Percentiles rank a stretch among this genome's conserved stretches.
phyloP scores from a whole-genome alignment of 1,139 yeast species.

The Geotrichum citri-aurantii region DNA sequence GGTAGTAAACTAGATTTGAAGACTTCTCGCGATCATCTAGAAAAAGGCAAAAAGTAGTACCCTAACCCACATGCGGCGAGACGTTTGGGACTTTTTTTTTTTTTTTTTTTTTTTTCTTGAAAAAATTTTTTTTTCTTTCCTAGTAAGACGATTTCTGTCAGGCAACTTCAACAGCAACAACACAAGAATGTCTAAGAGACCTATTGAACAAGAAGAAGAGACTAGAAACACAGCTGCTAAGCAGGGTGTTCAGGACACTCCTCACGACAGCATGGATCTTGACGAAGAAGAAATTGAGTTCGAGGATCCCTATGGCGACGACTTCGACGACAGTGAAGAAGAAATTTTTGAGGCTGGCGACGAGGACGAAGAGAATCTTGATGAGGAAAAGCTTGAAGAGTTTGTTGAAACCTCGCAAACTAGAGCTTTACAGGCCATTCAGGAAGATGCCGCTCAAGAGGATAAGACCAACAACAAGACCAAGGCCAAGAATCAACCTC shows the following conservation, averaged over 20 bases:
- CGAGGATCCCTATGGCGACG: constrained; percentile 94
- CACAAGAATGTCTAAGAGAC: constrained; percentile 26
- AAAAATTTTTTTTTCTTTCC: constrained; percentile 5
- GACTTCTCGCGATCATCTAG: background rate
- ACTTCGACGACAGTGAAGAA: constrained; percentile 80
- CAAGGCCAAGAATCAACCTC: constrained; percentile 21
- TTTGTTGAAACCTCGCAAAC: constrained; percentile 22
- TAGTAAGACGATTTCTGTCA: background rate
- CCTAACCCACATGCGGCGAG: constrained; percentile 16
- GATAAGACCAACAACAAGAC: constrained; percentile 33
- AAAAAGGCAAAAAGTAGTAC: background rate
- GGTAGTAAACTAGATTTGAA: background rate
- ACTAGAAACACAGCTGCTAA: constrained; percentile 29
- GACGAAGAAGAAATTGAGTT: constrained; percentile 64
- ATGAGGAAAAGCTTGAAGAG: constrained; percentile 35
- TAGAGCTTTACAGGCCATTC: constrained; percentile 31
- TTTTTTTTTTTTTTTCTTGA: background rate
- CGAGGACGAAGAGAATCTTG: constrained; percentile 57
- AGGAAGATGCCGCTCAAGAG: constrained; percentile 35
- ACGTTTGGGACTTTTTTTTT: constrained; percentile 10
- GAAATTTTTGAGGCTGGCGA: constrained; percentile 41
- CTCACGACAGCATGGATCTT: constrained; percentile 27
- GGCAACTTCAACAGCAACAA: background rate
- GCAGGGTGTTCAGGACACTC: constrained; percentile 29
- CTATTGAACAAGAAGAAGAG: constrained; percentile 23